Conservation (phyloP, 2,329 filamentous ascomycete genomes). For the Penicillium sp. region DNA sequence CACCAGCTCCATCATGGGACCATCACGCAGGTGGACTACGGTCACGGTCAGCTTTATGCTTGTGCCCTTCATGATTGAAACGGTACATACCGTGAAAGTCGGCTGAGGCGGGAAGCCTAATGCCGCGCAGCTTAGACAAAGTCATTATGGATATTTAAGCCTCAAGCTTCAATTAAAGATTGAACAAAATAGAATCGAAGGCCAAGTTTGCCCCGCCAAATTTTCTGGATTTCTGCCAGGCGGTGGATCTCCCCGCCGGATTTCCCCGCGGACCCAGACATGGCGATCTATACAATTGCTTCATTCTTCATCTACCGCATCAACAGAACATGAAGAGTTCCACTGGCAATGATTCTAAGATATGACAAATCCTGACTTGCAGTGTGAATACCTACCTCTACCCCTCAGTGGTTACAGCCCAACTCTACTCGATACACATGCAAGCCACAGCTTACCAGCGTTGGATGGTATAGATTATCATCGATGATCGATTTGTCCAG, state of each 20-base stretch:
- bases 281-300: not conserved
- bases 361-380: fast-evolving
- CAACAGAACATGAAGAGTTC: not conserved
- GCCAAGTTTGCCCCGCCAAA: slow-evolving; percentile 26
- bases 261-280: slow-evolving; percentile 10
- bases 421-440: not conserved
- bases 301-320: not conserved
- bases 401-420: not conserved
- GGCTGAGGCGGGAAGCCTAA: slow-evolving; percentile 62
- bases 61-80: not conserved
- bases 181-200: not conserved
- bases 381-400: not conserved
- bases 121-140: slow-evolving; percentile 35
- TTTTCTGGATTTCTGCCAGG: slow-evolving; percentile 28
- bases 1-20: slow-evolving; percentile 60
- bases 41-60: not conserved
- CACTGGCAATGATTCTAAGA: not conserved
- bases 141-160: slow-evolving; percentile 27
- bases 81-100: slow-evolving; percentile 58
- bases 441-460: not conserved
- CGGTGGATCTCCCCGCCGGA: slow-evolving; percentile 19
- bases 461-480: not conserved
- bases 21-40: slow-evolving; percentile 68
- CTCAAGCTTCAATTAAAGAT: slow-evolving; percentile 2
- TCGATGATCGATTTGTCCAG: not conserved